A percentile compares a stretch with the other conserved stretches of the same genome.
phyloP scores from a whole-genome alignment of 2,329 filamentous ascomycete species.

The Neofusicoccum umdonicola region DNA sequence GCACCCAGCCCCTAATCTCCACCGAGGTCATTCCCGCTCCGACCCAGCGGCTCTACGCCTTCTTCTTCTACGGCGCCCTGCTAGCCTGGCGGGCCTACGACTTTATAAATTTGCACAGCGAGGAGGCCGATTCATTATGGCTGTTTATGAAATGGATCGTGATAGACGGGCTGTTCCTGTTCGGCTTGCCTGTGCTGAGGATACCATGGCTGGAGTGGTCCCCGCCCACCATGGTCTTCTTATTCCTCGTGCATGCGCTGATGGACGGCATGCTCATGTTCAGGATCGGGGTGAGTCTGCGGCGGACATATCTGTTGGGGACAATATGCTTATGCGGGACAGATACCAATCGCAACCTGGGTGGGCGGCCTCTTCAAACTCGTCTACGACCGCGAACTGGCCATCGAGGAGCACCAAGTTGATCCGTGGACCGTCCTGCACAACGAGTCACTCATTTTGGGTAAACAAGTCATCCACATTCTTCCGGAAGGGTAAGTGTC shows the following conservation, averaged over 20 bases:
- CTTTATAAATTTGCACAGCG: slow-evolving; percentile 73
- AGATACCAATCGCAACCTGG: slow-evolving; percentile 73
- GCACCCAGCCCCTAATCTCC: slow-evolving; percentile 67
- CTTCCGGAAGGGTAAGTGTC: slow-evolving; percentile 76
- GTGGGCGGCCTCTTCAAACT: slow-evolving; percentile 72
- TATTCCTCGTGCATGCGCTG: slow-evolving; percentile 70
- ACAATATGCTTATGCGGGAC: slow-evolving; percentile 17
- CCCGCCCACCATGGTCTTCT: slow-evolving; percentile 65
- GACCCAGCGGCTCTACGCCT: slow-evolving; percentile 83
- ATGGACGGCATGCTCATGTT: slow-evolving; percentile 91
- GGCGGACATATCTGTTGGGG: neutral
- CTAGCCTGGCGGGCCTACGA: slow-evolving; percentile 85
- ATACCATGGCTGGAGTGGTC: slow-evolving; percentile 98
- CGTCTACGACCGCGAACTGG: slow-evolving; percentile 87
- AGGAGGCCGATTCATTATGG: slow-evolving; percentile 83
- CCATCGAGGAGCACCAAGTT: slow-evolving; percentile 89
- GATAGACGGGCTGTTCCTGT: slow-evolving; percentile 83
- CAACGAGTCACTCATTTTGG: slow-evolving; percentile 89
- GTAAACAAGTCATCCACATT: slow-evolving; percentile 96
- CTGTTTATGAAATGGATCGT: slow-evolving; percentile 91
- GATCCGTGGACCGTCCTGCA: slow-evolving; percentile 84
- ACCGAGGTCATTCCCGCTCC: slow-evolving; percentile 81
- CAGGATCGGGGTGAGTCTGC: slow-evolving; percentile 66
- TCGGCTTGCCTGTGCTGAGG: slow-evolving; percentile 78
- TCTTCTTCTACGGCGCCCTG: slow-evolving; percentile 73